Evolutionary conservation across 768 basidiomycete species (phyloP), one percentile per base, ranked within the genome.

Genomic region (Hericium coralloides): DNA sequence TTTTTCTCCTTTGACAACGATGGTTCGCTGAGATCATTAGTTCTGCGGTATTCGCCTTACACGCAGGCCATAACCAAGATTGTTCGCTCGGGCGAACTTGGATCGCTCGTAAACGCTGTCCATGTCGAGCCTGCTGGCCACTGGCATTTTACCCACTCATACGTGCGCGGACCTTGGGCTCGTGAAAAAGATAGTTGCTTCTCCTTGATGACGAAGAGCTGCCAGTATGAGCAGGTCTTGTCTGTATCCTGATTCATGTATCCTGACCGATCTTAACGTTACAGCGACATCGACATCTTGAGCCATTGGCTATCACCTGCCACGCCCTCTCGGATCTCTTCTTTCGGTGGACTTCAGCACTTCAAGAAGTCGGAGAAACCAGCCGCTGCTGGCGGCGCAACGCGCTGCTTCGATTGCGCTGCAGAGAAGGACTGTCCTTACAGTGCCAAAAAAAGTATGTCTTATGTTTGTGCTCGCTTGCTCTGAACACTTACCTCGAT

Each of bases 81-180:
- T 38, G 74, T 95, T 53, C 83, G 77, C 17, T 89, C 89, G 12
- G 82, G 87, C 1, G 66, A 68, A 14, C 78, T 95, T 0, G 92
- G 92, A 1, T 79, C 84, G 52, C 82, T 93, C 26, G 76, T 95
- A 65, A 95, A 95, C 60, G 78, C 82, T 12, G 87, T 89, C 20
- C 92, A 92, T 56, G 72, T 93, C 55, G 92, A 95, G 65, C 92
- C 92, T 0, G 83, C 92, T 0, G 92, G 89, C 4, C 84, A 90
- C 65, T 90, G 78, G 64, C 92, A 94, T 68, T 94, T 94, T 69
- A 88, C 92, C 2, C 92, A 95, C 68, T 91, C 89, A 0, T 95
- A 82, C 64, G 92, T 95, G 31, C 81, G 92, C 37, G 92, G 83
- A 26, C 85, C 85, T 66, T 95, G 92, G 92, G 69, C 74, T 3